These are phyloP conservation scores for Spraguea lophii DNA, from an alignment of 371 early-diverging fungal species.

Conservation along the genomic window DNA sequence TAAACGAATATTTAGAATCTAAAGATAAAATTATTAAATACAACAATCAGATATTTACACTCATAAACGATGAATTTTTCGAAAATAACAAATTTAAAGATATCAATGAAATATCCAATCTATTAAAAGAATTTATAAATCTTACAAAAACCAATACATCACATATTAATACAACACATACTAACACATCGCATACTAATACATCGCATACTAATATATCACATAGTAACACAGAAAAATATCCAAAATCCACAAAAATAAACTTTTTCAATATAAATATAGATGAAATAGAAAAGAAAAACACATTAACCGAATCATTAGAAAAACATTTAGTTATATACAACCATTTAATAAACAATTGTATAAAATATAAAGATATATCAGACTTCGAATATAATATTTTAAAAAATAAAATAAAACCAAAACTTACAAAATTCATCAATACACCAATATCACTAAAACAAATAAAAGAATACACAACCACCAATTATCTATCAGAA, in stretches of 20 bases:
- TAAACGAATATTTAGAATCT: conserved; percentile 37
- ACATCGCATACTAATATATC: conserved; percentile 15
- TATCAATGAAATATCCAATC: conserved; percentile 31
- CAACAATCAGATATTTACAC: conserved; percentile 2
- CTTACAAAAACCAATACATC: too few relatives aligned
- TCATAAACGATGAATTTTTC: conserved; percentile 29
- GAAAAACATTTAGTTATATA: conserved; percentile 34
- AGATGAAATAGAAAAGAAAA: conserved; percentile 32
- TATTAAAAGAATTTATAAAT: too few relatives aligned
- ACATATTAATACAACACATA: conserved; percentile 1
- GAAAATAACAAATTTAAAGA: conserved; percentile 37
- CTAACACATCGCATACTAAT: conserved; percentile 8
- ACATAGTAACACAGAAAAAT: conserved; percentile 24
- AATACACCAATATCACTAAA: too few relatives aligned
- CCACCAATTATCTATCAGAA: too few relatives aligned
- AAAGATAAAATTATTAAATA: conserved; percentile 23
- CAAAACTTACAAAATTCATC: too few relatives aligned
- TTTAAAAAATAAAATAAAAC: too few relatives aligned
- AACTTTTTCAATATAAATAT: conserved; percentile 24
- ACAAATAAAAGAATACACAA: too few relatives aligned
- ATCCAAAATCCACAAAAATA: conserved; percentile 25
- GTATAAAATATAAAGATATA: conserved; percentile 21
- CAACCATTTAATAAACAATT: conserved; percentile 23
- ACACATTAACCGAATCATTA: conserved; percentile 12
- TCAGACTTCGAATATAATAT: conserved; percentile 19